phyloP scores from a whole-genome alignment of 768 basidiomycete genomes.

The Myochromella boudieri region DNA sequence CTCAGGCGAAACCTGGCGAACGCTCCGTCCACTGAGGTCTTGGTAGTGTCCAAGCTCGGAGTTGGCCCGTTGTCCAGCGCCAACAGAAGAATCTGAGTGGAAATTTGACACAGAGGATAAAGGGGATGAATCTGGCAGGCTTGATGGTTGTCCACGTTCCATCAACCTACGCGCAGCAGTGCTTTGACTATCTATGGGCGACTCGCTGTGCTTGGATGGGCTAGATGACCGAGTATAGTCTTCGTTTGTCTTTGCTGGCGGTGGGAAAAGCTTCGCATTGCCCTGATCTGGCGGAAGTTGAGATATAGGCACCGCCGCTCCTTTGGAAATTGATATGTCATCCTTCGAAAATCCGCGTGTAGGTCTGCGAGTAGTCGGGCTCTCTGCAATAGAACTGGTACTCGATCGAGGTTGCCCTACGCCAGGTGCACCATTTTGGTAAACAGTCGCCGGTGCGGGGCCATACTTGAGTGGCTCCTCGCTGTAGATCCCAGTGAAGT shows the following conservation, averaged over 20 bases:
- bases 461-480: constrained; percentile 57
- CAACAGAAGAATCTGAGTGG: constrained; percentile 26
- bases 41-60: constrained; percentile 83
- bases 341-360: constrained; percentile 55
- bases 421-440: constrained; percentile 17
- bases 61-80: constrained; percentile 58
- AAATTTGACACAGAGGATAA: constrained; percentile 60
- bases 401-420: constrained; percentile 58
- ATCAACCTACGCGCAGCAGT: constrained; percentile 37
- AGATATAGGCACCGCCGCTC: constrained; percentile 53
- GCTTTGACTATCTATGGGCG: constrained; percentile 42
- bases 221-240: constrained; percentile 45
- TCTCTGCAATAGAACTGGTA: constrained; percentile 40
- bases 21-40: constrained; percentile 46
- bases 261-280: constrained; percentile 61
- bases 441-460: constrained; percentile 26
- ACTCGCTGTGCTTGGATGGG: constrained; percentile 54
- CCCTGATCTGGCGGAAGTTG: constrained; percentile 52
- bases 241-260: constrained; percentile 34
- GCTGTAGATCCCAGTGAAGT: constrained; percentile 79
- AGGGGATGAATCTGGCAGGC: constrained; percentile 54
- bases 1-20: constrained; percentile 54
- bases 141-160: constrained; percentile 50
- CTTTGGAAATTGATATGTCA: constrained; percentile 51
- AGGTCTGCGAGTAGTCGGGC: constrained; percentile 31